These are phyloP conservation scores for Umbelopsis sp. DNA, from an alignment of 371 early-diverging fungal species.

Conservation along the genomic window DNA sequence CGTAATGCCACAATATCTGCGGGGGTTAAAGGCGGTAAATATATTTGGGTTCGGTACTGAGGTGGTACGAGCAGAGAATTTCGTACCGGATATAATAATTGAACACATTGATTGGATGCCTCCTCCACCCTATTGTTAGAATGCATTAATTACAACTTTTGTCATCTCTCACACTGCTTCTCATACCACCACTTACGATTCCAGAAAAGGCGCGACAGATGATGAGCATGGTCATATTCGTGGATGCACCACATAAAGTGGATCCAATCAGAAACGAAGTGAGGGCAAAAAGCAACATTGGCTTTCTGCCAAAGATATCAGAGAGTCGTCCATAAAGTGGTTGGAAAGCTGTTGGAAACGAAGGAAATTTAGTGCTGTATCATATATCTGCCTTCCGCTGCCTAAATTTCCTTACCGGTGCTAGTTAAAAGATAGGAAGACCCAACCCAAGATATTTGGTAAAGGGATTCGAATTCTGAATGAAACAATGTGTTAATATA, in stretches of 20 bases:
- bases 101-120: conserved; percentile 16
- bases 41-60: background rate
- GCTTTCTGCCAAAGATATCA: conserved; percentile 76
- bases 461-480: conserved; percentile 4
- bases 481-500: background rate
- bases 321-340: conserved; percentile 53
- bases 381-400: background rate
- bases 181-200: conserved; percentile 70
- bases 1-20: conserved; percentile 16
- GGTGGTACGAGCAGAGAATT: no score
- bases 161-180: conserved; percentile 50
- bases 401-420: background rate
- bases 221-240: conserved; percentile 69
- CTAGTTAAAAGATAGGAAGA: conserved; percentile 9
- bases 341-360: background rate
- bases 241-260: conserved; percentile 60
- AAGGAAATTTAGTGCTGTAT: background rate
- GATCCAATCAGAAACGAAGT: conserved; percentile 62
- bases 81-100: conserved; percentile 5
- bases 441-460: conserved; percentile 17
- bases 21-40: background rate
- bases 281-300: conserved; percentile 58
- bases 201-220: conserved; percentile 77
- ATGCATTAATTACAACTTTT: conserved; percentile 12
- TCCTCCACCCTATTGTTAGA: background rate